These are phyloP conservation scores for Poa annua DNA, from an alignment of 176 grass and related monocot species.

Conservation along the genomic window DNA sequence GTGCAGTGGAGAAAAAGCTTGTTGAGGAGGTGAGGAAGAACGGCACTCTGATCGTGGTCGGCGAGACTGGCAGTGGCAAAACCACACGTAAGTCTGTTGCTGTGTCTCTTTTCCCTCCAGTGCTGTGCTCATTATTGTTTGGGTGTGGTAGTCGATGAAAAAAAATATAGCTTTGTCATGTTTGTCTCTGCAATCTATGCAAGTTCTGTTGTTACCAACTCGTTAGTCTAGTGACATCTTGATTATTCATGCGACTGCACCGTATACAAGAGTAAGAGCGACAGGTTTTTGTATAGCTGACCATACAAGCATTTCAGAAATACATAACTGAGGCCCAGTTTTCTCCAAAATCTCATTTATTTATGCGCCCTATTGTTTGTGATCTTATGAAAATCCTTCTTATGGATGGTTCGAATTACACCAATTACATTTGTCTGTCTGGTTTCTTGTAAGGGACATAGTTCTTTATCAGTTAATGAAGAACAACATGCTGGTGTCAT, in stretches of 20 bases:
- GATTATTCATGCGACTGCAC: not conserved
- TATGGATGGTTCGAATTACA: not conserved
- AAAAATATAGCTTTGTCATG: not conserved
- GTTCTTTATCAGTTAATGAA: constrained; percentile 4
- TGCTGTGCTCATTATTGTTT: not conserved
- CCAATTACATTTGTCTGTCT: not conserved
- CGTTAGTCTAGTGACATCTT: not conserved
- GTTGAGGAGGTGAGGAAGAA: constrained; percentile 88
- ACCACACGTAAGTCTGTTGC: constrained; percentile 75
- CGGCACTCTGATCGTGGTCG: constrained; percentile 75
- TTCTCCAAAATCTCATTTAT: not conserved
- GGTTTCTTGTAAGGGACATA: not conserved
- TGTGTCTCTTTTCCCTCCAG: not conserved
- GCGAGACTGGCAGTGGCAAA: constrained; percentile 83
- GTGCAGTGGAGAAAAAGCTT: constrained; percentile 73
- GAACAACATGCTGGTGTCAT: not conserved
- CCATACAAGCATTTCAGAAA: constrained; percentile 2
- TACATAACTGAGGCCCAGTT: not conserved
- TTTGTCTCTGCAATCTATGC: not conserved
- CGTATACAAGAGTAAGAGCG: not conserved
- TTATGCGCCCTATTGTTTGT: not conserved
- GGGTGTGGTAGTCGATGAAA: not conserved
- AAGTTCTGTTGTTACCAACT: not conserved
- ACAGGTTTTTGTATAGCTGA: not conserved
- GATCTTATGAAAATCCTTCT: not conserved